Base-by-base conservation (phyloP, 1,284 basidiomycete genomes). In the Coniferiporia weirii region DNA sequence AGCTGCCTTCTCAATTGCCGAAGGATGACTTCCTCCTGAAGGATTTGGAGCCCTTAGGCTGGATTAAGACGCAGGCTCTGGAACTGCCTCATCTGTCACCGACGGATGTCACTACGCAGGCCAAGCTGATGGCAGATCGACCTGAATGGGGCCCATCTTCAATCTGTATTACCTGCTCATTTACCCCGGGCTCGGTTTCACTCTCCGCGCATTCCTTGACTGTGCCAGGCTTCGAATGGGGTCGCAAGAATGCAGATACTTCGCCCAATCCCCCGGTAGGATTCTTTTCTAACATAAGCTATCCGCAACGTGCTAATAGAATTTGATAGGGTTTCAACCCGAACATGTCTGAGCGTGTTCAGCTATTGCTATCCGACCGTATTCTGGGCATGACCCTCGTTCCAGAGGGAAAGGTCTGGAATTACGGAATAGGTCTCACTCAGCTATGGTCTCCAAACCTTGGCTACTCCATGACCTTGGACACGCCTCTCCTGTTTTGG, bases 121-220 rank as follows among this genome's bases (percentile, higher is more conserved):
- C 93, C 50, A 95, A 94, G 75, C 79, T 98, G 61, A 97, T 99
- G 96, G 91, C 93, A 1, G 88, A 92, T 56, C 95, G 99, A 73
- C 85, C 93, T 20, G 92, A 97, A 73, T 95, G 93, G 87, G 91
- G 92, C 63, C 95, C 95, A 7, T 91, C 90, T 52, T 93, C 93
- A 5, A 95, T 98, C 67, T 97, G 95, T 71, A 77, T 99, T 66
- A 93, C 95, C 0, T 88, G 90, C 45, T 94, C 97, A 32, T 99
- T 99, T 77, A 99, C 97, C 1, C 97, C 97, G 3, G 97, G 97
- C 62, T 98, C 95, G 1, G 93, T 99, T 40, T 97, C 94, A 32
- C 77, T 99, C 45, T 95, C 95, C 46, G 91, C 96, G 0, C 95
- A 98, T 76, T 91, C 86, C 43, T 75, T 99, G 55, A 89, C 89